Evolutionary conservation across 306 rosid genomes (phyloP).

Genomic region (Nissolia schottii): DNA sequence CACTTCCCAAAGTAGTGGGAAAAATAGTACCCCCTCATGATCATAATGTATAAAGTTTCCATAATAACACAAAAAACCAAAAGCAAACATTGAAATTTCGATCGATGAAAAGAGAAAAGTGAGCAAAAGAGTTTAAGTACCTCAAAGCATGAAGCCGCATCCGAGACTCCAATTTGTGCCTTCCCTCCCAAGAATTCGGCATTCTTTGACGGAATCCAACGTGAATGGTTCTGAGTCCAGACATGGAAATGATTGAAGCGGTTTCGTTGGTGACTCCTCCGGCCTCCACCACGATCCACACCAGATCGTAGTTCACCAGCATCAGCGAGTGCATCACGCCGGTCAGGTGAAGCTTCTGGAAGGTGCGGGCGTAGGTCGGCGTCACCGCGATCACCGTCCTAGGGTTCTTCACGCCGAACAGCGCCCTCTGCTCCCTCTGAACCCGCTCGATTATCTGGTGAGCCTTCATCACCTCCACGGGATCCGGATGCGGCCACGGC

Average conservation of each 20-base stretch:
- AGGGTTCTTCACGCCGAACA: constrained; percentile 82
- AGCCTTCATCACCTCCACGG: constrained; percentile 91
- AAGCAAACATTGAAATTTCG: background rate
- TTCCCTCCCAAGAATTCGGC: constrained; percentile 82
- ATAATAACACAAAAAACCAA: background rate
- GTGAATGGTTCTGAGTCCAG: constrained; percentile 70
- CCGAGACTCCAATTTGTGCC: constrained; percentile 74
- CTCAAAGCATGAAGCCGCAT: constrained; percentile 91
- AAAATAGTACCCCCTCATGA: background rate
- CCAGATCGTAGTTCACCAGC: constrained; percentile 79
- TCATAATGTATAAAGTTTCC: background rate
- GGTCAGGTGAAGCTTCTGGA: constrained; percentile 85
- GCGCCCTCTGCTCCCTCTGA: constrained; percentile 82
- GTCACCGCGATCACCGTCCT: constrained; percentile 67
- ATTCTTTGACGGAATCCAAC: constrained; percentile 57
- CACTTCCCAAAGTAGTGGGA: background rate
- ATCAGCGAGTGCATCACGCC: constrained; percentile 95
- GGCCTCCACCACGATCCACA: constrained; percentile 96
- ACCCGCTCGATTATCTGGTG: constrained; percentile 85
- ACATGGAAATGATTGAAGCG: constrained; percentile 62
- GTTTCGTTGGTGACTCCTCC: constrained; percentile 88
- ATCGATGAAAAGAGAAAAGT: background rate
- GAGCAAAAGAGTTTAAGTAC: constrained; percentile 27
- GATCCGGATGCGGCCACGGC: constrained; percentile 99
- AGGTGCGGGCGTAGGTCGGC: constrained; percentile 87